Evolutionary conservation across 768 basidiomycete genomes (phyloP), one percentile per base, ranked within the genome.

Genomic region (Pleurotus cornucopiae): DNA sequence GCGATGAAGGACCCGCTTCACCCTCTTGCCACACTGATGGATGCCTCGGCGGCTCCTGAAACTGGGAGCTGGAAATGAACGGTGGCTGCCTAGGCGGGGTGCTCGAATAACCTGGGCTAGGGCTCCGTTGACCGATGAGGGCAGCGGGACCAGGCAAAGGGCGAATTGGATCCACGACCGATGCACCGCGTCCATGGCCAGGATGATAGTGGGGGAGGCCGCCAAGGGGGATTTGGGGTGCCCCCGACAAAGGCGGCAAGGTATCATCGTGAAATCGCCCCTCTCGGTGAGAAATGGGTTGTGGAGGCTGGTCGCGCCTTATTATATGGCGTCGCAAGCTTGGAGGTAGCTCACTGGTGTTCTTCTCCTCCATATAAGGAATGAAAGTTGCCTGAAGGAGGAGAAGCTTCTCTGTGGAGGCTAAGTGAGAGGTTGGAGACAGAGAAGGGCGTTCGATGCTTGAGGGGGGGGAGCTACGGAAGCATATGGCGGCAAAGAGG

Each of bases 1-100:
- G 66, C 1, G 71, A 73, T n/a, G 78, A 76, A 25, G 72, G 74
- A 5, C 79, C 77, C 38, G 76, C 72, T 59, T 80, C 81, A 6
- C 68, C 69, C 57, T 80, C 78, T 60, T 72, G 55, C 62, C 64
- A 64, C 26, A 58, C 57, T 26, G 57, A 44, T 39, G 56, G 56
- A 60, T 64, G 38, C 51, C 60, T 59, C 37, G 45, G 58, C 47
- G 54, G 43, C 23, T 63, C 65, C 43, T 58, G 60, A 21, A 46
- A 46, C 57, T 46, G 57, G 38, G 67, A 56, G 48, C 47, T 54
- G 11, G 62, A 46, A 48, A 38, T 39, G 56, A 46, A 44, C 57
- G 64, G 58, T 54, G 62, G 61, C 48, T 67, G 60, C 58, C 66
- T 66, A 59, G 69, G 58, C 38, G 63, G 58, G 60, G 67, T 44